Percentiles rank a stretch among this genome's conserved stretches.
phyloP scores from a whole-genome alignment of 106 monocot species.

The Platanthera guangdongensis region DNA sequence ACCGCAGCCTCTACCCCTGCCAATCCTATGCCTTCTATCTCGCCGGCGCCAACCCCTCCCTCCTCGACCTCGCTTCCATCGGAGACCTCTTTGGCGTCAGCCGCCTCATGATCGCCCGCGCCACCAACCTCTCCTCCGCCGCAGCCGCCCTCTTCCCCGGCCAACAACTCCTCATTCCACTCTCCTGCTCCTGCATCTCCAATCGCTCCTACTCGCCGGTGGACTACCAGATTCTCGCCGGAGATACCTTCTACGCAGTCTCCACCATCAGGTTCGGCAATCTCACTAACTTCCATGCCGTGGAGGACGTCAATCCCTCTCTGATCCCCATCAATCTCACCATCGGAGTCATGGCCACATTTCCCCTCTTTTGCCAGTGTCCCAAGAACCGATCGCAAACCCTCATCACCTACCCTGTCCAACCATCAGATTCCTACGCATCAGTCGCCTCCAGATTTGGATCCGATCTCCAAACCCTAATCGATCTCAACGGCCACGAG shows the following conservation, averaged over 20 bases:
- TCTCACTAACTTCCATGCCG: conserved; percentile 50
- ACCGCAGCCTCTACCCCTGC: conserved; percentile 52
- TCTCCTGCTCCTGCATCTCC: conserved; percentile 36
- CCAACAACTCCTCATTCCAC: conserved; percentile 63
- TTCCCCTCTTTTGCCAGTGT: conserved; percentile 82
- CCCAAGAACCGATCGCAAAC: conserved; percentile 6
- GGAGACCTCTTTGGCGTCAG: conserved; percentile 54
- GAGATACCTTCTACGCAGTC: conserved; percentile 50
- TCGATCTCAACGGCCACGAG: conserved; percentile 33
- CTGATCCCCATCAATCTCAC: conserved; percentile 39
- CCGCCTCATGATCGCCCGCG: conserved; percentile 35
- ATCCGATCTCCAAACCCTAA: conserved; percentile 23
- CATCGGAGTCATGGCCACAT: conserved; percentile 36
- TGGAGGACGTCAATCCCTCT: conserved; percentile 43
- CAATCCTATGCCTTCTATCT: conserved; percentile 69
- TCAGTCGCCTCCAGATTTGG: conserved; percentile 49
- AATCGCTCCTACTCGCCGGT: conserved; percentile 47
- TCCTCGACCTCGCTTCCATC: conserved; percentile 42
- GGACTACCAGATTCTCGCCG: conserved; percentile 46
- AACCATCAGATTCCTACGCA: conserved; percentile 39
- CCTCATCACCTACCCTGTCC: conserved; percentile 51
- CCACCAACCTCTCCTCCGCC: conserved; percentile 51
- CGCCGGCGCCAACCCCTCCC: conserved; percentile 12
- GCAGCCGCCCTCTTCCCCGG: conserved; percentile 6
- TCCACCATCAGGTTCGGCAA: conserved; percentile 39